Base-by-base conservation (phyloP, 371 early-diverging fungal genomes). In the Capniomyces stellatus region DNA sequence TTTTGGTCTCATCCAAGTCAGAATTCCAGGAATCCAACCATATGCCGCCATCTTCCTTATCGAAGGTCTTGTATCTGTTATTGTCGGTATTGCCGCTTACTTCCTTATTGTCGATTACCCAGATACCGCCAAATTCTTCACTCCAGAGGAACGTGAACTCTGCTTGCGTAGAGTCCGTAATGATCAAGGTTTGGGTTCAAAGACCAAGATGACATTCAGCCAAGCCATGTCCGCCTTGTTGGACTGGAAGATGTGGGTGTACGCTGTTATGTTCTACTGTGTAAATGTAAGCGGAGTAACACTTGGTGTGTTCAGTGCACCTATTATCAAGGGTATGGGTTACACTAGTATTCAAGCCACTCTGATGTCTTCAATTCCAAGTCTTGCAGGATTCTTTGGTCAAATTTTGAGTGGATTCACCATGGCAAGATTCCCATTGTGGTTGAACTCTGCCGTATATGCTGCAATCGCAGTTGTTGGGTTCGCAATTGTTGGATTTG, bases 91-190 rank as follows among this genome's bases (percentile, higher is more conserved):
- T 27, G 54, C 69, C 4, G 66, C 78, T 29, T 83, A 66, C 51
- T 73, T 75, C 46, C 63, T 74, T 46, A 65, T 87, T 41, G 82
- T 87, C 12, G 78, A 82, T 52, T 76, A 79, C 51, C 89, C 87
- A 1, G 73, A 73, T 15, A 75, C 72, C 31, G 75, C 81, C 39
- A 73, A 67, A 59, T 77, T 51, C 54, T 56, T 82, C 55, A 79
- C 54, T 49, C 61, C 64, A 1, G 49, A 69, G 19, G 83, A 82
- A 39, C 75, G 78, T 44, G 69, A 63, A 0, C 51, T 82, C 44
- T 69, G 80, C 15, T 57, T 69, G 29, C 62, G 65, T 13, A 72
- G 83, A 3, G 65, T 86, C 52, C 60, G 58, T 10, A 58, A 58
- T 22, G 64, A 66, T 48, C 67, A 66, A 48, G 55, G 48, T 48